Evolutionary conservation across 495 filamentous ascomycete genomes (phyloP), one percentile per base, ranked within the genome.

Genomic region (Penicillium tannophilum): DNA sequence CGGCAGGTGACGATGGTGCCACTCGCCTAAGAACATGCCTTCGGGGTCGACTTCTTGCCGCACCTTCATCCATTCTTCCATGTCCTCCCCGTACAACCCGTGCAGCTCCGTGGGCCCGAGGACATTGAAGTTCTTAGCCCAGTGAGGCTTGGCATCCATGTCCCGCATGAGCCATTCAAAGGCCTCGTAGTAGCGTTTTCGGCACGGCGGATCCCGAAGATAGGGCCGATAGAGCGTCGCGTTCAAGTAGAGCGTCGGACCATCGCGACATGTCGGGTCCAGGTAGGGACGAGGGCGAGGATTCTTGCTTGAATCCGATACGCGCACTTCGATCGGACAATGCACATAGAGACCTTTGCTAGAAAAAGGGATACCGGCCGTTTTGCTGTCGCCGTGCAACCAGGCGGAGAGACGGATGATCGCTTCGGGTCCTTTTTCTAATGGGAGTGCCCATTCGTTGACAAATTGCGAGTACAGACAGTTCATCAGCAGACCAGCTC

Each of bases 121-220:
- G 5, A 67, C 56, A 28, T 78, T 76, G 72, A 96, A 98, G 65
- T 96, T 97, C 82, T 98, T 98, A 7, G 95, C 94, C 92, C 94
- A 98, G 72, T 98, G 94, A 33, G 94, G 94, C 48, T 82, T 80
- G n/a, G 91, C 94, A 54, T 89, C 91, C 55, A 96, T 75, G 52
- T 97, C 90, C 35, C 86, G 86, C 94, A 98, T 98, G 48, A 98
- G 85, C 79, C 86, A 94, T 78, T 98, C 94, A 60, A 98, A 97
- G 1, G 91, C 94, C 69, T 90, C 79, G 70, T 97, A 98, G 74
- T 96, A 98, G 30, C 92, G 83, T 55, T 82, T 77, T 52, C 74
- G 79, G 70, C 88, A 89, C 2, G 91, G 88, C 19, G 93, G 93
- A 68, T 97, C 90, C 31, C 78, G 81, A 64, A 84, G 76, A 70